Percentiles rank a stretch among this genome's conserved stretches.
phyloP scores from a whole-genome alignment of 495 filamentous ascomycete species.

The Penicillium maclennaniae region DNA sequence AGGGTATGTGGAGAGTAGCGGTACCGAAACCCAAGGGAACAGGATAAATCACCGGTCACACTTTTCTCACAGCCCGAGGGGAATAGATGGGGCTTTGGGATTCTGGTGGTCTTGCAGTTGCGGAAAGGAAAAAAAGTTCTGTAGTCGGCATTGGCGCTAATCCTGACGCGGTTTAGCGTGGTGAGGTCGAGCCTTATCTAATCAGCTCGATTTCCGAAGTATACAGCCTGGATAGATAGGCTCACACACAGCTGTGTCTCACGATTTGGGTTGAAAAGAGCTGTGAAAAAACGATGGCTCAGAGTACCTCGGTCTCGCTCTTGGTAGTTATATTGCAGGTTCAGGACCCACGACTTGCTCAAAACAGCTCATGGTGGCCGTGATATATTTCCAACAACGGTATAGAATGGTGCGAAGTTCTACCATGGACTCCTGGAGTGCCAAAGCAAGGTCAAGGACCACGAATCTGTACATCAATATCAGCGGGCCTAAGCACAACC shows the following conservation, averaged over 20 bases:
- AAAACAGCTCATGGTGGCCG: too few species aligned
- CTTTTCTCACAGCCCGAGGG: constrained; percentile 25
- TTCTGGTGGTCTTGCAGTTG: constrained; percentile 32
- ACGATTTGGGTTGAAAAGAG: not conserved
- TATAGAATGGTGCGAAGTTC: too few species aligned
- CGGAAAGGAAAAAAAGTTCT: constrained; percentile 48
- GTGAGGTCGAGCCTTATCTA: constrained; percentile 34
- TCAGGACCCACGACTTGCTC: not conserved
- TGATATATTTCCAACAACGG: too few species aligned
- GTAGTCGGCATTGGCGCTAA: constrained; percentile 37
- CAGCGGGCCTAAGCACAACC: too few species aligned
- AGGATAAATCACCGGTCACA: constrained; percentile 6
- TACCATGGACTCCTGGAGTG: too few species aligned
- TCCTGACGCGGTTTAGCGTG: constrained; percentile 29
- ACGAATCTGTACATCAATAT: too few species aligned
- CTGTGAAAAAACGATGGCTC: not conserved
- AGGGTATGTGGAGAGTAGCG: not conserved
- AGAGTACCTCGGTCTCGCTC: not conserved
- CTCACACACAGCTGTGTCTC: not conserved
- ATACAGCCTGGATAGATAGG: not conserved
- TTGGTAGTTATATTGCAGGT: not conserved
- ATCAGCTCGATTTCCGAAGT: constrained; percentile 21
- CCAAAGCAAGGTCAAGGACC: too few species aligned
- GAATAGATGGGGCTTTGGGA: constrained; percentile 31
- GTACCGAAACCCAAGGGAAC: not conserved